Conservation (phyloP, 202 grass and related monocot species). For the Setaria viridis region DNA sequence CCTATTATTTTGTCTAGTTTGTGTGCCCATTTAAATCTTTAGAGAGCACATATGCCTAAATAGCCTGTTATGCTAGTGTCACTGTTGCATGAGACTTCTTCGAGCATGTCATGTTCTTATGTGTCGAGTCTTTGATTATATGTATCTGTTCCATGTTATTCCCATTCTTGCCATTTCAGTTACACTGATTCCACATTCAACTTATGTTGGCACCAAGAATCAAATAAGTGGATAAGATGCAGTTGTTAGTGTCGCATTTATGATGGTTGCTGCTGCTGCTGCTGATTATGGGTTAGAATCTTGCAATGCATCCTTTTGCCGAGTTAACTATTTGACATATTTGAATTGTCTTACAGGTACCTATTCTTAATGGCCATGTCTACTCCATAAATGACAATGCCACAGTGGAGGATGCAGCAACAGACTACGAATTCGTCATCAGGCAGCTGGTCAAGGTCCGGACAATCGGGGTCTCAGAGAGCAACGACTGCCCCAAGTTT, state of each 20-base stretch:
- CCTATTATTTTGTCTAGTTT: not conserved
- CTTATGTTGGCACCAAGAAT: conserved; percentile 36
- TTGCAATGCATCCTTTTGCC: not conserved
- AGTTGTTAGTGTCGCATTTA: not conserved
- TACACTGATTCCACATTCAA: conserved; percentile 21
- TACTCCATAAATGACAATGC: conserved; percentile 90
- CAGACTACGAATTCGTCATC: conserved; percentile 83
- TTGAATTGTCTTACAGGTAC: conserved; percentile 57
- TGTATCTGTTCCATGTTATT: not conserved
- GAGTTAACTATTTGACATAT: not conserved
- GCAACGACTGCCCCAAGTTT: conserved; percentile 85
- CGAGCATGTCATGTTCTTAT: not conserved
- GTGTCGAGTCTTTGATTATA: not conserved
- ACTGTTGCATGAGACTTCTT: conserved; percentile 17
- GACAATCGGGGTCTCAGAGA: conserved; percentile 64
- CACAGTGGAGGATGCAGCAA: conserved; percentile 82
- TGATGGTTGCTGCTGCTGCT: not conserved
- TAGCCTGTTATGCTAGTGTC: conserved; percentile 1
- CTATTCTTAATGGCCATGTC: conserved; percentile 77
- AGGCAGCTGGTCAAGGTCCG: conserved; percentile 86
- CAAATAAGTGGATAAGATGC: conserved; percentile 4
- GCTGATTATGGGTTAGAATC: not conserved
- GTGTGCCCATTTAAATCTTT: not conserved
- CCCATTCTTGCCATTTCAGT: conserved; percentile 14
- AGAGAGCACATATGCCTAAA: not conserved